A percentile compares a stretch with the other conserved stretches of the same genome.
These are phyloP conservation scores for Trichoderma asperellum DNA, from an alignment of 2,329 filamentous ascomycete species.

Conservation along the genomic window DNA sequence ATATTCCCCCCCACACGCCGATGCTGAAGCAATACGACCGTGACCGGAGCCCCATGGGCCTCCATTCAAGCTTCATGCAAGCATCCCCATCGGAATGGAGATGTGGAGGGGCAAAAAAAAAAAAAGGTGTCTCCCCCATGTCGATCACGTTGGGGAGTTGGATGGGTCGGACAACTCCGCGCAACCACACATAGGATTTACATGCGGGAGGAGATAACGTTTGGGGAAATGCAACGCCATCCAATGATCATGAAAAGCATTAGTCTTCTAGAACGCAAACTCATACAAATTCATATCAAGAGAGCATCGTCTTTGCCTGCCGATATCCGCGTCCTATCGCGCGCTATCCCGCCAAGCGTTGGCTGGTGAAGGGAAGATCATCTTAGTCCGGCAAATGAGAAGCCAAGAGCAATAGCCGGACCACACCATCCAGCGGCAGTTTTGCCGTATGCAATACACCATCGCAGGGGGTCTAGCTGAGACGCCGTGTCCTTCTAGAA, in stretches of 20 bases:
- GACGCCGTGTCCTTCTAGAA: constrained; percentile 19
- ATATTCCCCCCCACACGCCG: constrained; percentile 13
- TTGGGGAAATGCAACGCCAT: not conserved
- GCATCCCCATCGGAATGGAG: constrained; percentile 21
- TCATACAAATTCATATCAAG: not conserved
- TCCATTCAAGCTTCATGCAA: not conserved
- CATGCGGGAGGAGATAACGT: not conserved
- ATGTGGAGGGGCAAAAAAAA: constrained; percentile 15
- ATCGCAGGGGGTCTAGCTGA: not conserved
- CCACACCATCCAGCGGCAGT: constrained; percentile 6
- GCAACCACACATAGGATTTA: not conserved
- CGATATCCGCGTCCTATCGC: not conserved
- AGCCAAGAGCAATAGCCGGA: constrained; percentile 18
- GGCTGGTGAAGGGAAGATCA: not conserved
- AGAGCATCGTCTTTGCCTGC: not conserved
- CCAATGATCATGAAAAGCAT: not conserved
- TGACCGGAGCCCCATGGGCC: constrained; percentile 22
- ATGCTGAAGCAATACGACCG: constrained; percentile 4
- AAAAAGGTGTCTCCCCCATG: constrained; percentile 6
- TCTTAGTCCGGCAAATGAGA: not conserved
- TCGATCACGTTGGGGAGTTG: constrained; percentile 11
- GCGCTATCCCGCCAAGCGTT: not conserved
- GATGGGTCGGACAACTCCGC: constrained; percentile 23
- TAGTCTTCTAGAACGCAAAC: not conserved
- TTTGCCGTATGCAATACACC: constrained; percentile 17